Conservation (phyloP, 371 early-diverging fungal genomes). For the Lichtheimia hyalospora region DNA sequence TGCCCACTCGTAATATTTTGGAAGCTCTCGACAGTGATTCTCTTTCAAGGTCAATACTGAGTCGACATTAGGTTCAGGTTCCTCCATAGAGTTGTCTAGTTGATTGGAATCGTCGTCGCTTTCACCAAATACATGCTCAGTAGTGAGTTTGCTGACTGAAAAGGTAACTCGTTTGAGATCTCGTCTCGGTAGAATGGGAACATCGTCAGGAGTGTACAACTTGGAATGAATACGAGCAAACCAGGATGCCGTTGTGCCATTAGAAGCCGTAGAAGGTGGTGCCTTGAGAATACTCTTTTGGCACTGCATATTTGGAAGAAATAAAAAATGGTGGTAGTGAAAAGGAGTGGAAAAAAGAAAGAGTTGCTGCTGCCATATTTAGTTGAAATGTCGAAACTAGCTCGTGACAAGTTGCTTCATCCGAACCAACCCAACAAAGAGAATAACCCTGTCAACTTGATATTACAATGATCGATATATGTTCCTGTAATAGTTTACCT, state of each 20-base stretch:
- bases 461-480: too few relatives aligned
- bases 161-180: conserved; percentile 45
- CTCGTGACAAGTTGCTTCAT: neutral
- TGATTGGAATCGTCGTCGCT: conserved; percentile 11
- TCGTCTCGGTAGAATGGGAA: conserved; percentile 27
- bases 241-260: conserved; percentile 18
- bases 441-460: too few relatives aligned
- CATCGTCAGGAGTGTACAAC: conserved; percentile 10
- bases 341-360: neutral
- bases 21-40: conserved; percentile 15
- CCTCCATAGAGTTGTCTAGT: conserved; percentile 3
- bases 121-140: conserved; percentile 25
- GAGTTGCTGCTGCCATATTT: neutral
- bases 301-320: conserved; percentile 12
- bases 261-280: conserved; percentile 14
- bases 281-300: conserved; percentile 13
- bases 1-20: conserved; percentile 40
- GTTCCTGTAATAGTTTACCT: too few relatives aligned
- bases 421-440: too few relatives aligned
- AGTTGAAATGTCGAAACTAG: neutral
- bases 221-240: conserved; percentile 24
- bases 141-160: conserved; percentile 32
- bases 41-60: neutral
- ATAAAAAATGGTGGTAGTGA: neutral
- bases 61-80: neutral